These are phyloP conservation scores for Spinacia oleracea DNA, from an alignment of 179 eudicot species.

Conservation along the genomic window DNA sequence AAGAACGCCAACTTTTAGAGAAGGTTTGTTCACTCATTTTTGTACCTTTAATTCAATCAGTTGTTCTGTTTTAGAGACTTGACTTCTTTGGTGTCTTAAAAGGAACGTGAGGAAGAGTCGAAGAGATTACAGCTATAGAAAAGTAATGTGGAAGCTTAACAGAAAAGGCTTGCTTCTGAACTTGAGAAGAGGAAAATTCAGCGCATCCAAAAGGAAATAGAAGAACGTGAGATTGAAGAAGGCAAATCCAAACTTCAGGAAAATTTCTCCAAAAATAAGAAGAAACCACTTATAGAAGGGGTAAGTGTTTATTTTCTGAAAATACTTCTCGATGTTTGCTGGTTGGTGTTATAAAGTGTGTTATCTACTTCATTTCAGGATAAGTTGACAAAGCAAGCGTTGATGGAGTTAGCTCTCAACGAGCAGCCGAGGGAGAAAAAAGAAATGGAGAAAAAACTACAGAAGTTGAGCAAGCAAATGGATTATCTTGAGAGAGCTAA, in stretches of 20 bases:
- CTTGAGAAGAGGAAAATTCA: conserved; percentile 67
- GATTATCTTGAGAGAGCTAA: conserved; percentile 92
- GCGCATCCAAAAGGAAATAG: conserved; percentile 61
- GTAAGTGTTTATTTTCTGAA: conserved; percentile 36
- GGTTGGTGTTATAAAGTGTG: not conserved
- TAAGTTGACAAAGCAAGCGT: conserved; percentile 60
- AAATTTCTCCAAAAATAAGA: conserved; percentile 62
- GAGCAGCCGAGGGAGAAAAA: conserved; percentile 78
- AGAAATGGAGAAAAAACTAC: conserved; percentile 83
- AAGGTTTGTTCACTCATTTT: conserved; percentile 42
- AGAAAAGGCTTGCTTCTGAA: conserved; percentile 75
- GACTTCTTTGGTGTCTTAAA: not conserved
- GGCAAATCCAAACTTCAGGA: conserved; percentile 61
- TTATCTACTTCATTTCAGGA: conserved; percentile 36
- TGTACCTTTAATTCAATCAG: not conserved
- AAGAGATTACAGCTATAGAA: conserved; percentile 66
- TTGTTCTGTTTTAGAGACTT: not conserved
- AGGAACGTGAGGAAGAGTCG: conserved; percentile 90
- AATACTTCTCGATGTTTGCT: not conserved
- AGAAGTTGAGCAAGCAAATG: conserved; percentile 78
- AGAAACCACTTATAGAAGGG: conserved; percentile 70
- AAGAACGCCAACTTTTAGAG: conserved; percentile 81
- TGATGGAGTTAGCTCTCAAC: conserved; percentile 65
- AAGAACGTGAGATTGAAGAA: conserved; percentile 73
- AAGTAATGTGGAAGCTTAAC: conserved; percentile 78